Evolutionary conservation across 2,329 filamentous ascomycete species (phyloP), one percentile per base, ranked within the genome.

Genomic region (Elsinoe fawcettii): DNA sequence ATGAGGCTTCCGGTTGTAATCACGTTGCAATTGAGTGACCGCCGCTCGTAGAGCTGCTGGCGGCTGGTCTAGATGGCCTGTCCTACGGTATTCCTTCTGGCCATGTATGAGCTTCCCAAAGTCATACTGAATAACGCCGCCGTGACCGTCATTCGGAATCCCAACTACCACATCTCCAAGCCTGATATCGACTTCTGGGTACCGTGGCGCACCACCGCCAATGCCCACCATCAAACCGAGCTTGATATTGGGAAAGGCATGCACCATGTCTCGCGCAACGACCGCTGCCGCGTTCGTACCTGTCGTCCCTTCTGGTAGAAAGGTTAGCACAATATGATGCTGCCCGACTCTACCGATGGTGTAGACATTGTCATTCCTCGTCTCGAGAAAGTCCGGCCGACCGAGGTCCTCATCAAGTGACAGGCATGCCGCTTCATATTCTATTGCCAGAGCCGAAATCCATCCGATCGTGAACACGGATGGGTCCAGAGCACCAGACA

Each of bases 81-180:
- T 43, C 39, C 14, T 43, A 18, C 36, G 36, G 36, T 39, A 39
- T 5, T 18, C 36, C 6, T n/a, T 18, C 16, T 39, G 7, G 9
- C 36, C 6, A 6, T 39, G 36, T 7, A 39, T 39, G 14, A 39
- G 36, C 36, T 39, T 39, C 4, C 60, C 61, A 2, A 64, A 44
- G 32, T 67, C 63, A 34, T 65, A 65, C 25, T 68, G 63, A 2
- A 66, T 56, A 0, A 68, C 64, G 5, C 66, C 66, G 1, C 62
- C 64, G 23, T 22, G 51, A 1, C 27, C 51, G 0, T 51, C 56
- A 0, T 34, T 39, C 1, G 66, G 65, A 20, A 58, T 59, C 49
- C 66, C 65, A 9, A 68, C 62, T 0, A 65, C 63, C 9, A 68
- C 55, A 44, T 68, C 66, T 2, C 66, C 66, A 6, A 68, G 63